phyloP scores from a whole-genome alignment of 2,329 filamentous ascomycete genomes.

The Tolypocladium ophioglossoides region DNA sequence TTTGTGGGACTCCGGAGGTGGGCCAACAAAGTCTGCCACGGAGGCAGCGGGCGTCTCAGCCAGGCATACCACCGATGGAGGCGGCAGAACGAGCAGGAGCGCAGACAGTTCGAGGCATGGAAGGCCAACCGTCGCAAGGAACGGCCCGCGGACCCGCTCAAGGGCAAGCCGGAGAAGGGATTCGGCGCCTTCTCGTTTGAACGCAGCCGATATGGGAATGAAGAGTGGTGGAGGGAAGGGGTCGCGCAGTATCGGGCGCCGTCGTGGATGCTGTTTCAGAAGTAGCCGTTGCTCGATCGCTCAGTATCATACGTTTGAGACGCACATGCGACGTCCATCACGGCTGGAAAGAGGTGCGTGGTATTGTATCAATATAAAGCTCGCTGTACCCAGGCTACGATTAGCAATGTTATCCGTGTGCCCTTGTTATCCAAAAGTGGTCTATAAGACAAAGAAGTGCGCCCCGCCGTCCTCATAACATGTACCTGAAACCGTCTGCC shows the following conservation, averaged over 20 bases:
- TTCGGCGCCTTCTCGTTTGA: slow-evolving; percentile 15
- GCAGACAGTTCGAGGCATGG: slow-evolving; percentile 16
- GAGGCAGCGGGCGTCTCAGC: slow-evolving; percentile 14
- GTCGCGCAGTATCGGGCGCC: slow-evolving; percentile 21
- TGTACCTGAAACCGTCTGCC: slow-evolving; percentile 31
- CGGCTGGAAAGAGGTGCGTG: background rate
- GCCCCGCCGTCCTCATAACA: slow-evolving; percentile 23
- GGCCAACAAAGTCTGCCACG: slow-evolving; percentile 15
- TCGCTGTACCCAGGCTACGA: background rate
- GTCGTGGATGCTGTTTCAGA: slow-evolving; percentile 19
- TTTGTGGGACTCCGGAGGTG: slow-evolving; percentile 17
- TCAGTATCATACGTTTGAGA: background rate
- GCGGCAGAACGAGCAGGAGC: slow-evolving; percentile 13
- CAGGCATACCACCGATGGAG: slow-evolving; percentile 16
- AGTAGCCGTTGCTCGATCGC: background rate
- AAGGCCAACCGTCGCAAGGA: slow-evolving; percentile 15
- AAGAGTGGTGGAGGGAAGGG: slow-evolving; percentile 26
- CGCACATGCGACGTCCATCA: background rate
- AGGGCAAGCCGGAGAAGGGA: slow-evolving; percentile 13
- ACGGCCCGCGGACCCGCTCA: slow-evolving; percentile 11
- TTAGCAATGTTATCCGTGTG: background rate
- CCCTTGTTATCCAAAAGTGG: background rate
- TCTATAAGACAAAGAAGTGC: too few relatives aligned
- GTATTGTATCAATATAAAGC: background rate
- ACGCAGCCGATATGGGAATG: slow-evolving; percentile 9